A percentile compares a stretch with the other conserved stretches of the same genome.
Conservation (phyloP, 2,329 filamentous ascomycete genomes). For the Xylaria sp. region DNA sequence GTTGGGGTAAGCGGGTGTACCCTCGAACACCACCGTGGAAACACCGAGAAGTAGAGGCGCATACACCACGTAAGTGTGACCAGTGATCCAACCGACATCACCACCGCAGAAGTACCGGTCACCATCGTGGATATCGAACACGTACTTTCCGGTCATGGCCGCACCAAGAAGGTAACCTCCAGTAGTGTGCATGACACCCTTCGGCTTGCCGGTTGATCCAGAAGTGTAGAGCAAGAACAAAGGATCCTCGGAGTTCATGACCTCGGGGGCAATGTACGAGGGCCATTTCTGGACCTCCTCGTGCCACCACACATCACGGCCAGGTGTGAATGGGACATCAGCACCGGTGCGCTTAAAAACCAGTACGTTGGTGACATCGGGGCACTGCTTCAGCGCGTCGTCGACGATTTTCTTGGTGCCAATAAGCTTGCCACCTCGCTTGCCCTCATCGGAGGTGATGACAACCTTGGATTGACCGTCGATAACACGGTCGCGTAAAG, state of each 20-base stretch:
- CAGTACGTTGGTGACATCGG: constrained; percentile 75
- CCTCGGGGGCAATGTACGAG: constrained; percentile 80
- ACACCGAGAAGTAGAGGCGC: constrained; percentile 89
- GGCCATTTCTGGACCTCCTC: constrained; percentile 98
- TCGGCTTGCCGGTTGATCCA: constrained; percentile 95
- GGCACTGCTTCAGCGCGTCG: constrained; percentile 93
- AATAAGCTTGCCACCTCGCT: constrained; percentile 94
- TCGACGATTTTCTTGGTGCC: constrained; percentile 99
- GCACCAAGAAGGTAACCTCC: constrained; percentile 92
- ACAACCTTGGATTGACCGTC: constrained; percentile 89
- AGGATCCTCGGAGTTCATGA: constrained; percentile 89
- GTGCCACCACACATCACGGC: constrained; percentile 96
- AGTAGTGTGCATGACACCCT: constrained; percentile 98
- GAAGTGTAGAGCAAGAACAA: constrained; percentile 98
- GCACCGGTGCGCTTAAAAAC: constrained; percentile 95
- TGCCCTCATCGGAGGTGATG: constrained; percentile 96
- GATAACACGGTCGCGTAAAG: constrained; percentile 86
- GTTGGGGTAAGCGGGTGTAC: constrained; percentile 93
- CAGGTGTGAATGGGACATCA: constrained; percentile 83
- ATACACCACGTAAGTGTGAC: constrained; percentile 97
- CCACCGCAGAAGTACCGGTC: constrained; percentile 97
- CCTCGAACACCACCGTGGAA: constrained; percentile 94
- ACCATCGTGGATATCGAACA: constrained; percentile 93
- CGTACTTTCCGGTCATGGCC: constrained; percentile 92
- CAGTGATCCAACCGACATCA: constrained; percentile 98